Conservation (phyloP, 495 filamentous ascomycete genomes). For the Xylaria nigripes region DNA sequence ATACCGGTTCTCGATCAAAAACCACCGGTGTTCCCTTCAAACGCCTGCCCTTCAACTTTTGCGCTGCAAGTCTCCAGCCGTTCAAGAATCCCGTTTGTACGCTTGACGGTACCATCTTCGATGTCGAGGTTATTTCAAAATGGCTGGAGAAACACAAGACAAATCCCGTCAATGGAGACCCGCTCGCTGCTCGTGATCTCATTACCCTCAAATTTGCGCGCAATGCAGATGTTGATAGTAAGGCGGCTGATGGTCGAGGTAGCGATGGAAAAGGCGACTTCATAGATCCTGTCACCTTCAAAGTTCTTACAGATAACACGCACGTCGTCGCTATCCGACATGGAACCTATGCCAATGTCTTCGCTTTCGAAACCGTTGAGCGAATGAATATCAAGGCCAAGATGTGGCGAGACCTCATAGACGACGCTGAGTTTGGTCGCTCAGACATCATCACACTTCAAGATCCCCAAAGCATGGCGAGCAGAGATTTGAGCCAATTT, state of each 20-base stretch:
- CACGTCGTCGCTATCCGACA: constrained; percentile 86
- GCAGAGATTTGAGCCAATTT: constrained; percentile 78
- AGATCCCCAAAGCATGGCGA: constrained; percentile 86
- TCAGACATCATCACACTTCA: constrained; percentile 95
- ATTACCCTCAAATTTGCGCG: constrained; percentile 87
- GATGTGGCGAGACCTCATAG: constrained; percentile 88
- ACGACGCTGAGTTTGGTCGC: constrained; percentile 76
- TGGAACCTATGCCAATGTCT: constrained; percentile 77
- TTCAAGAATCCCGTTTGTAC: constrained; percentile 84
- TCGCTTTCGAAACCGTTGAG: constrained; percentile 90
- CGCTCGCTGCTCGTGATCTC: constrained; percentile 70
- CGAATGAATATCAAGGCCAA: constrained; percentile 95
- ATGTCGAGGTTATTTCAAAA: constrained; percentile 74
- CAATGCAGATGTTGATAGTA: constrained; percentile 60
- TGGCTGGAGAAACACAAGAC: constrained; percentile 92
- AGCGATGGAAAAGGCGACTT: constrained; percentile 60
- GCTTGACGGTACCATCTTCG: constrained; percentile 68
- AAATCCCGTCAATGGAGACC: constrained; percentile 77
- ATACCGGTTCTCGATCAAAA: constrained; percentile 48
- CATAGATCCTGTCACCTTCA: constrained; percentile 94
- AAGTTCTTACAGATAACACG: constrained; percentile 95
- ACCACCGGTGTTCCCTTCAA: constrained; percentile 59
- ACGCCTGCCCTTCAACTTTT: constrained; percentile 95
- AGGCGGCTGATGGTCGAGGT: constrained; percentile 28
- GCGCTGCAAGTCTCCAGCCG: constrained; percentile 88